These are phyloP conservation scores for Verticillium albo-atrum DNA, from an alignment of 2,329 filamentous ascomycete genomes.

Conservation along the genomic window DNA sequence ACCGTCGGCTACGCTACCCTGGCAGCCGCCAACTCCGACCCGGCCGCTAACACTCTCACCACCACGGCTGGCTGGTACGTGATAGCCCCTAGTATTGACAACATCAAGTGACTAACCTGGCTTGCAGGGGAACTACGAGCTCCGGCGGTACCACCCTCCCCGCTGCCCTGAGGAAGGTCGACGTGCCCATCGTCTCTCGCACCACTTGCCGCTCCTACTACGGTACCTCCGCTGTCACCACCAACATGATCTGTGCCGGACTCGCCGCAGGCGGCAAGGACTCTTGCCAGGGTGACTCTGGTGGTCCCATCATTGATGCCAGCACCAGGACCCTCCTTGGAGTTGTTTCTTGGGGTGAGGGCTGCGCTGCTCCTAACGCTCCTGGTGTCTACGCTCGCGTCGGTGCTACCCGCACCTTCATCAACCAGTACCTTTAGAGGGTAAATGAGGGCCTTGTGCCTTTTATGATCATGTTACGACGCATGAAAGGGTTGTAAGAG, in stretches of 20 bases:
- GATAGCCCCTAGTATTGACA: too few relatives aligned
- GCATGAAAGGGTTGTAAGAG: too few relatives aligned
- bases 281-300: slow-evolving; percentile 26
- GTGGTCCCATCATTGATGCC: slow-evolving; percentile 22
- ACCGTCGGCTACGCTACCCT: slow-evolving; percentile 19
- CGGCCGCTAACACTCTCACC: slow-evolving; percentile 11
- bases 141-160: slow-evolving; percentile 11
- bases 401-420: slow-evolving; percentile 19
- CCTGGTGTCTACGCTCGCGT: slow-evolving; percentile 24
- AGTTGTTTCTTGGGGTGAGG: slow-evolving; percentile 24
- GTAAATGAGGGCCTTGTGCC: background rate
- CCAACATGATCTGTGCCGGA: slow-evolving; percentile 27
- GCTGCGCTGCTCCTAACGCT: slow-evolving; percentile 18
- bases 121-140: slow-evolving; percentile 16
- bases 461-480: too few relatives aligned
- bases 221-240: slow-evolving; percentile 16
- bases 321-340: slow-evolving; percentile 16
- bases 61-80: slow-evolving; percentile 23
- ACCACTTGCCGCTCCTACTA: slow-evolving; percentile 19
- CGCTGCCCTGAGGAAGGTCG: slow-evolving; percentile 22
- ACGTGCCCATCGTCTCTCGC: slow-evolving; percentile 22
- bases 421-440: slow-evolving; percentile 16
- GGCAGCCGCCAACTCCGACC: slow-evolving; percentile 19
- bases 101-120: background rate
- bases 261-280: slow-evolving; percentile 20